Evolutionary conservation across 2,329 filamentous ascomycete species (phyloP).

Genomic region (Penicillium sp.): DNA sequence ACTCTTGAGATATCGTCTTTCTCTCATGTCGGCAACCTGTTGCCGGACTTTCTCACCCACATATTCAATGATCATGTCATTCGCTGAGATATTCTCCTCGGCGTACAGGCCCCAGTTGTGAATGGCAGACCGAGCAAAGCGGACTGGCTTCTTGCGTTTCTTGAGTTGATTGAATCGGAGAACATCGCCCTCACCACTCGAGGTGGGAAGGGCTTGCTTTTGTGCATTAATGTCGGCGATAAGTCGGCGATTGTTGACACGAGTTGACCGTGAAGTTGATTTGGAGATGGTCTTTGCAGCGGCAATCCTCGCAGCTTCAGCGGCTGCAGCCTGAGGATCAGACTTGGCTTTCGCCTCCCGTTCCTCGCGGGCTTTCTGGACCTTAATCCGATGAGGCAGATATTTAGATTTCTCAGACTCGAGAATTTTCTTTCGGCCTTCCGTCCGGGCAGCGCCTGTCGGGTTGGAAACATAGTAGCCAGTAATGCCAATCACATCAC

Average conservation of each 20-base stretch:
- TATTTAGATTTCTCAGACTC: constrained; percentile 99
- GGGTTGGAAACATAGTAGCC: constrained; percentile 81
- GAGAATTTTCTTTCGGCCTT: constrained; percentile 91
- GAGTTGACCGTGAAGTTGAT: constrained; percentile 87
- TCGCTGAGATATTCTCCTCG: constrained; percentile 93
- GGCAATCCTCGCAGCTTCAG: constrained; percentile 70
- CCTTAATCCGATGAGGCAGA: constrained; percentile 93
- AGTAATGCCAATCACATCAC: constrained; percentile 55
- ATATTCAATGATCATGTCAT: constrained; percentile 99
- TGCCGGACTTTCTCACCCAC: constrained; percentile 97
- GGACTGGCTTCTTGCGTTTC: constrained; percentile 98
- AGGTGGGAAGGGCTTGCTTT: constrained; percentile 70
- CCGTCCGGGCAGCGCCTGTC: constrained; percentile 84
- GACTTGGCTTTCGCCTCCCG: constrained; percentile 71
- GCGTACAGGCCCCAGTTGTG: constrained; percentile 99
- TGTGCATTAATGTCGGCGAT: constrained; percentile 95
- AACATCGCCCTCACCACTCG: constrained; percentile 80
- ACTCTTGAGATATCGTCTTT: constrained; percentile 88
- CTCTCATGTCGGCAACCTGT: constrained; percentile 94
- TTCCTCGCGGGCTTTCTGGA: constrained; percentile 86
- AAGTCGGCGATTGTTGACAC: constrained; percentile 91
- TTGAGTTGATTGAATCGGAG: constrained; percentile 98
- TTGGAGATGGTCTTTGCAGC: constrained; percentile 81
- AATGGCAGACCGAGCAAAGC: constrained; percentile 95
- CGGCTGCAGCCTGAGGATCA: constrained; percentile 64